Evolutionary conservation across 2,329 filamentous ascomycete genomes (phyloP), one percentile per base, ranked within the genome.

Genomic region (Sclerotinia glacialis): DNA sequence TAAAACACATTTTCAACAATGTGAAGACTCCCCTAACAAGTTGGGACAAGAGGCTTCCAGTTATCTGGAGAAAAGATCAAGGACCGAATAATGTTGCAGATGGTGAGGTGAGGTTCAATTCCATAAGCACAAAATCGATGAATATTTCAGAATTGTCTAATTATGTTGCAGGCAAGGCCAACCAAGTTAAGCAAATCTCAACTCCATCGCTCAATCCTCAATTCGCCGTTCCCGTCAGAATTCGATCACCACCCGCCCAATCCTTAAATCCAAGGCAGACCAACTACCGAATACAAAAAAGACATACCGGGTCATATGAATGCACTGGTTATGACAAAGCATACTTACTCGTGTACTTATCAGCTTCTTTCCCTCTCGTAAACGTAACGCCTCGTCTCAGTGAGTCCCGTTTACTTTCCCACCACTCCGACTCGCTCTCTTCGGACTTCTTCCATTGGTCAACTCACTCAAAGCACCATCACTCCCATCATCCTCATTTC

Each of bases 391-490:
- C 11, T 26, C 31, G n/a, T n/a, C 8, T 66, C 49, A 66, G 34
- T 54, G 64, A 54, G 5, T 5, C 23, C 64, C 64, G 44, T 66
- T 66, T 28, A 47, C 26, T 40, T 73, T 71, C 31, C 40, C 63
- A 7, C 49, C 46, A 21, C 11, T 49, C 0, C 28, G 58, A 40
- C 55, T 59, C 42, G 18, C 49, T 49, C 71, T 68, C 31, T 72
- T 70, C 21, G 69, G 69, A 52, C 37, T 72, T 50, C 70, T 68
- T 5, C 74, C 74, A 60, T 76, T 75, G 26, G 71, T 66, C 26
- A 74, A 62, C 60, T 74, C 73, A 18, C 66, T 60, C 21, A 73
- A 59, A 18, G 71, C 70, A 34, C 59, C 34, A n/a, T 71, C 68
- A 16, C 71, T 72, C 44, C 71, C 72, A 55, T 70, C 68, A 1